phyloP scores from a whole-genome alignment of 75 land plant species.

The Pinus tabuliformis region DNA sequence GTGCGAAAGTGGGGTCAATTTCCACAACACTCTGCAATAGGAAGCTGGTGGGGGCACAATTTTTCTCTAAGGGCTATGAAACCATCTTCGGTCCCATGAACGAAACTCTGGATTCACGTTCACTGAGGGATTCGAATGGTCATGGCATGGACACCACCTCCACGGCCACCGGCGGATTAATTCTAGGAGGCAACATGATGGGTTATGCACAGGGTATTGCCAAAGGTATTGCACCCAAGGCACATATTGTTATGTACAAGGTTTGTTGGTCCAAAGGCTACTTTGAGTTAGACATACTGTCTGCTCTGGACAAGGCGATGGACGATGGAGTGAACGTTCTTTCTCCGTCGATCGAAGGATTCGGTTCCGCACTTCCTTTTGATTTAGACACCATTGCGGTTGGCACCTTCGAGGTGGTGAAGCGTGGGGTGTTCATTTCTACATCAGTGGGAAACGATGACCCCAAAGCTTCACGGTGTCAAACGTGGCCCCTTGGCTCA shows the following conservation, averaged over 20 bases:
- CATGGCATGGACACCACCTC: constrained; percentile 65
- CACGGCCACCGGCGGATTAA: constrained; percentile 73
- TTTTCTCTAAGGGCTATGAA: constrained; percentile 67
- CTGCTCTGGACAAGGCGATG: constrained; percentile 84
- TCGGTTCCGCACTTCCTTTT: constrained; percentile 4
- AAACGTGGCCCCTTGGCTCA: too few species aligned
- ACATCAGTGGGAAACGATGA: too few species aligned
- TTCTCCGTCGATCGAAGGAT: constrained; percentile 86
- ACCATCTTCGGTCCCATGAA: constrained; percentile 1
- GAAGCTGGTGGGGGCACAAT: constrained; percentile 30
- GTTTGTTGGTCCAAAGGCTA: constrained; percentile 88
- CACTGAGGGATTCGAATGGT: too few species aligned
- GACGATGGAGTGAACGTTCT: constrained; percentile 79
- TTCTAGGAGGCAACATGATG: constrained; percentile 37
- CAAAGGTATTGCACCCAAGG: constrained; percentile 77
- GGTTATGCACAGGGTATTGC: constrained; percentile 26
- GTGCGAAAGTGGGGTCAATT: constrained; percentile 36
- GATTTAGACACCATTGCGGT: too few species aligned
- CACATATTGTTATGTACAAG: constrained; percentile 53
- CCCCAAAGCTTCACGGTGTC: too few species aligned
- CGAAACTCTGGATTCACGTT: too few species aligned
- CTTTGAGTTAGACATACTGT: constrained; percentile 90
- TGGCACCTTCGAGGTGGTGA: too few species aligned
- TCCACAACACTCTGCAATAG: background rate
- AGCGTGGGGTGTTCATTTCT: too few species aligned